phyloP scores from a whole-genome alignment of 148 eudicot species.

The Cornus suecica region DNA sequence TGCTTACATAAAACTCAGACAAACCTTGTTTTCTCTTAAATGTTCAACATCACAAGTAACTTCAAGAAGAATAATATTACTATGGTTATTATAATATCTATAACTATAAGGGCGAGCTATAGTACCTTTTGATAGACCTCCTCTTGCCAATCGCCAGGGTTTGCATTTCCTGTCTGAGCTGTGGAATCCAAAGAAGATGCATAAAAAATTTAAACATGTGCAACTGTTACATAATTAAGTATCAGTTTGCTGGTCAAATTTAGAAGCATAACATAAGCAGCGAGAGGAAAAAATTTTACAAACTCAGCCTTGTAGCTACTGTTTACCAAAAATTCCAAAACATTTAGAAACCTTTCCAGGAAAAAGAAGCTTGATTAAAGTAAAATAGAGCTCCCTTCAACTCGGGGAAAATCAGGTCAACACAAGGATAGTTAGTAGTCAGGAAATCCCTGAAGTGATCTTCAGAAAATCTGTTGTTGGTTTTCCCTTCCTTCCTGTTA shows the following conservation, averaged over 20 bases:
- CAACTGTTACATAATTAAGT: neutral
- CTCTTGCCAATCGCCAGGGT: slow-evolving; percentile 83
- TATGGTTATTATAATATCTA: no score
- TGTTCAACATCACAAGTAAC: neutral
- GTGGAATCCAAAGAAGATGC: slow-evolving; percentile 84
- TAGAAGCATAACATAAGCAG: neutral
- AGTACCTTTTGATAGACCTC: slow-evolving; percentile 89
- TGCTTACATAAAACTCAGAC: neutral
- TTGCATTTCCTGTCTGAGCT: slow-evolving; percentile 62
- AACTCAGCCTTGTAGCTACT: neutral
- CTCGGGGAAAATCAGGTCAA: no score
- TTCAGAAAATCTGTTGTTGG: no score
- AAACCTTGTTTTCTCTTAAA: neutral
- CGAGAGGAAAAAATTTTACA: neutral
- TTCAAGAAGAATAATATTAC: no score
- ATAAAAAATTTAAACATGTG: slow-evolving; percentile 10
- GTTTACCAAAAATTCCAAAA: no score
- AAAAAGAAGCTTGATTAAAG: no score
- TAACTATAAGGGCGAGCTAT: no score
- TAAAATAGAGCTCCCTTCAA: no score
- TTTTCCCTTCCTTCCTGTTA: no score
- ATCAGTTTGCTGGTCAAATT: neutral
- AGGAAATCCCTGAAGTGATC: no score
- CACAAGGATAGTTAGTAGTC: no score
- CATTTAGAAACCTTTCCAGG: no score